A percentile compares a stretch with the other conserved stretches of the same genome.
Evolutionary conservation across 768 basidiomycete genomes (phyloP).

Genomic region (Kwoniella sp.): DNA sequence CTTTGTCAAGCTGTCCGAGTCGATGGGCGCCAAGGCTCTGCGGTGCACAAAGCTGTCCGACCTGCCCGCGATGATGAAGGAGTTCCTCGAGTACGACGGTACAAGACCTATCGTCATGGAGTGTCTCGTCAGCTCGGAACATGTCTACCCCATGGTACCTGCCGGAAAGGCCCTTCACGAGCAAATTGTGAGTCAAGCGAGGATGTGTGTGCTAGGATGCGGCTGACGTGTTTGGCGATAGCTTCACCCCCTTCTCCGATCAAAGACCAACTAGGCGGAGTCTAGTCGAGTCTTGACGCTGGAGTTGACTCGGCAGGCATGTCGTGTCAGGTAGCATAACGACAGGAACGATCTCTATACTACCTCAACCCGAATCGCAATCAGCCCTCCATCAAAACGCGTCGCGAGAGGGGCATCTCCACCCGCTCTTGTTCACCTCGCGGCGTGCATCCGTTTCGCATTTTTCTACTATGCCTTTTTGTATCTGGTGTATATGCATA

Average conservation of each 20-base stretch:
- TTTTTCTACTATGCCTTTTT: neutral
- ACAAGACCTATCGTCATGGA: slow-evolving; percentile 85
- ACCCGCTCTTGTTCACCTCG: neutral
- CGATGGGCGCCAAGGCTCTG: slow-evolving; percentile 91
- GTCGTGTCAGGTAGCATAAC: neutral
- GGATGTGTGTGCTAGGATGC: neutral
- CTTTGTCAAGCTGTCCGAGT: slow-evolving; percentile 79
- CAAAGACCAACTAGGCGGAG: slow-evolving; percentile 9
- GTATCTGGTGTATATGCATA: slow-evolving; percentile 16
- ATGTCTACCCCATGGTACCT: slow-evolving; percentile 55
- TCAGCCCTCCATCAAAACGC: no score
- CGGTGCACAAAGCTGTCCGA: slow-evolving; percentile 67
- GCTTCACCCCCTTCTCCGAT: slow-evolving; percentile 18
- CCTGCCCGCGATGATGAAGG: slow-evolving; percentile 92
- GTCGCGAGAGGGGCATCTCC: no score
- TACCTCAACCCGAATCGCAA: no score
- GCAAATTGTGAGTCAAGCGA: slow-evolving; percentile 58
- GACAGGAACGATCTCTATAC: no score
- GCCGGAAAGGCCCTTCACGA: slow-evolving; percentile 94
- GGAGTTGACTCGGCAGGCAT: neutral
- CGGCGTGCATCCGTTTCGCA: neutral
- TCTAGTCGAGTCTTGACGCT: neutral
- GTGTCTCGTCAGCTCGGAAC: slow-evolving; percentile 60
- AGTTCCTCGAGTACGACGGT: slow-evolving; percentile 91
- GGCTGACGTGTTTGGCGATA: neutral